These are phyloP conservation scores for Trifolium fragiferum DNA, from an alignment of 306 rosid species.

Conservation along the genomic window DNA sequence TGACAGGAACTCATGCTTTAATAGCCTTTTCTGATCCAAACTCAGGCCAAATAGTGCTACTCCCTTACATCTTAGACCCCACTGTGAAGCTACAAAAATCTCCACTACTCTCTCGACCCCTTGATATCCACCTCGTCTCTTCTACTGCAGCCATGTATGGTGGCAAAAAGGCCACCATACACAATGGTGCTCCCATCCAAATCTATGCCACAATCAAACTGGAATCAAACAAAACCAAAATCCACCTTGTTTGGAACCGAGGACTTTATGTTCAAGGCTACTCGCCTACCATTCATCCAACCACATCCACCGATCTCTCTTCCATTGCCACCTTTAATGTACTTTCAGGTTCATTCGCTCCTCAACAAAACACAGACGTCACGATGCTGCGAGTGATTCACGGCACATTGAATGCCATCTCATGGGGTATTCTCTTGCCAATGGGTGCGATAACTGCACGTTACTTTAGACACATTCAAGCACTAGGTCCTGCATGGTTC, in stretches of 20 bases:
- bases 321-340: constrained; percentile 76
- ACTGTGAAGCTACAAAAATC: constrained; percentile 75
- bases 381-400: constrained; percentile 56
- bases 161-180: constrained; percentile 78
- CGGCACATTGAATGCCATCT: constrained; percentile 69
- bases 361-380: constrained; percentile 48
- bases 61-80: constrained; percentile 80
- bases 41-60: constrained; percentile 75
- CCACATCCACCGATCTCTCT: constrained; percentile 72
- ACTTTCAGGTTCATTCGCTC: constrained; percentile 62
- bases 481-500: constrained; percentile 85
- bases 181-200: constrained; percentile 76
- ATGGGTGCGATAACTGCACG: constrained; percentile 84
- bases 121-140: constrained; percentile 71
- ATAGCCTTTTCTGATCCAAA: constrained; percentile 86
- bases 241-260: constrained; percentile 85
- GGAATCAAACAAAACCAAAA: constrained; percentile 64
- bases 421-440: constrained; percentile 86
- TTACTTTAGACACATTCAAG: constrained; percentile 69
- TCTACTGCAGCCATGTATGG: constrained; percentile 75
- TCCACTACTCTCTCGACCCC: constrained; percentile 85
- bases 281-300: constrained; percentile 95
- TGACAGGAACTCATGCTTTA: constrained; percentile 85
- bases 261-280: constrained; percentile 97
- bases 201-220: constrained; percentile 70